Evolutionary conservation across 345 rosid species (phyloP), one percentile per base, ranked within the genome.

Genomic region (Sisymbrium irio): DNA sequence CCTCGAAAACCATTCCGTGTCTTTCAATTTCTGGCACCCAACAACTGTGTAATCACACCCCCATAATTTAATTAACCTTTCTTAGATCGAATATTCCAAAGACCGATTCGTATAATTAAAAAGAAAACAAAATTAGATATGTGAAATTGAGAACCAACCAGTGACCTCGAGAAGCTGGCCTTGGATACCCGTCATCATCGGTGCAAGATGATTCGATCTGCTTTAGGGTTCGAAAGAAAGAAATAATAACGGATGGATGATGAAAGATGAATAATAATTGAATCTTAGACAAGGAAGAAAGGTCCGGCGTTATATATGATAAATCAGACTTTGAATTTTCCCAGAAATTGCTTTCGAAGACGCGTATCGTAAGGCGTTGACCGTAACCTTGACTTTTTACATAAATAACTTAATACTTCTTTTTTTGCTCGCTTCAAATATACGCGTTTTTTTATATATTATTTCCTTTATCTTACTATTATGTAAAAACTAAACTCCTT

Each of bases 91-190:
- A 47, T 37, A 20, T 37, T 56, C 20, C 22, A 41, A 0, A 19
- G 3, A 22, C 3, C 28, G 25, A 6, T 19, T 36, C 32, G n/a
- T n/a, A 18, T 17, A 1, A 18, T 17, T 32, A 5, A 0, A 18
- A 37, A 20, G 9, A 15, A 22, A 42, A 32, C 17, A 1, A 13
- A 37, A 39, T 7, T 13, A n/a, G 71, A 40, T 20, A 46, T 28
- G 17, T 3, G 27, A 7, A 49, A 49, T 15, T 32, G 27, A 12
- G 25, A 27, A 62, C 79, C 11, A 80, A 91, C 96, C 96, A 18
- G 97, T 89, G 80, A 85, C 84, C 73, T 91, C 93, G 68, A 91
- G 89, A 78, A 80, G 72, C 63, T 87, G 93, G 72, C 96, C 95
- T 74, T 89, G 97, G 55, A 87, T 82, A 73, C 86, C 82, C 61